A percentile compares a stretch with the other conserved stretches of the same genome.
Conservation (phyloP, 2,329 filamentous ascomycete genomes). For the Pezicula radicicola region DNA sequence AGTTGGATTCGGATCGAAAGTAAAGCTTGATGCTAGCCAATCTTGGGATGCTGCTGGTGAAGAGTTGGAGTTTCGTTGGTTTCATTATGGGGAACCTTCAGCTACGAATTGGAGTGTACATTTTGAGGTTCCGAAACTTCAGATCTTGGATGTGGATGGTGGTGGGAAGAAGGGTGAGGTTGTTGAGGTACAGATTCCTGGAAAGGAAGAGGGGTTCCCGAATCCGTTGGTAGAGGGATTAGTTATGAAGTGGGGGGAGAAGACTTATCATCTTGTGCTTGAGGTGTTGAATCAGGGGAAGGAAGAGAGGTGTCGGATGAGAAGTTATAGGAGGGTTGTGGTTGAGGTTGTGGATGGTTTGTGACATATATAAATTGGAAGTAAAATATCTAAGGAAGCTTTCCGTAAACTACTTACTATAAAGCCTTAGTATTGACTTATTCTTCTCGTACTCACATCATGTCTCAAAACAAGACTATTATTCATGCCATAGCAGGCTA, state of each 20-base stretch:
- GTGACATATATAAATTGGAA: too few relatives aligned
- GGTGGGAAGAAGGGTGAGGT: constrained; percentile 18
- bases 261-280: constrained; percentile 46
- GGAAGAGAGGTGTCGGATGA: constrained; percentile 32
- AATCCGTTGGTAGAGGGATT: constrained; percentile 31
- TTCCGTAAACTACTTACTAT: too few relatives aligned
- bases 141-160: constrained; percentile 23
- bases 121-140: constrained; percentile 36
- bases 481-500: too few relatives aligned
- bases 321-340: constrained; percentile 42
- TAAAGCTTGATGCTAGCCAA: constrained; percentile 40
- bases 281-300: constrained; percentile 43
- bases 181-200: constrained; percentile 36
- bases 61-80: constrained; percentile 44
- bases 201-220: constrained; percentile 37
- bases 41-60: constrained; percentile 44
- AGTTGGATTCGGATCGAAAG: constrained; percentile 29
- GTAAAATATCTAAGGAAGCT: too few relatives aligned
- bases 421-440: too few relatives aligned
- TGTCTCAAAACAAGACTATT: too few relatives aligned
- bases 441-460: too few relatives aligned
- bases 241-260: constrained; percentile 31
- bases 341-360: constrained; percentile 21
- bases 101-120: constrained; percentile 40
- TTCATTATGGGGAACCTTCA: constrained; percentile 39